These are phyloP conservation scores for Areca catechu DNA, from an alignment of 176 grass and related monocot genomes.

Conservation along the genomic window DNA sequence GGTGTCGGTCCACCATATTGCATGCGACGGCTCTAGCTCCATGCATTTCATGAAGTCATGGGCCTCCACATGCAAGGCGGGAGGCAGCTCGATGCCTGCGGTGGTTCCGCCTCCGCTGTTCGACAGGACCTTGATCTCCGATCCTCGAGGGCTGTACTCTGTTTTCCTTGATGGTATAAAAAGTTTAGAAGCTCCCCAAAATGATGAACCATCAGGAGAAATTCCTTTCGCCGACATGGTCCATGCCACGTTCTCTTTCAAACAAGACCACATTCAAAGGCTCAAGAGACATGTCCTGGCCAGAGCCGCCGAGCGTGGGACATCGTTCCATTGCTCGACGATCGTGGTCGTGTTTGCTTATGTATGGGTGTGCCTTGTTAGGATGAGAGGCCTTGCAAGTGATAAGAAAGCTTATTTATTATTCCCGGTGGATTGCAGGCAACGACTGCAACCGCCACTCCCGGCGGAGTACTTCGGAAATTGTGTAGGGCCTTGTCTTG, in stretches of 20 bases:
- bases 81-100: too few relatives aligned
- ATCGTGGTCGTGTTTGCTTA: slow-evolving; percentile 5
- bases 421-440: slow-evolving; percentile 11
- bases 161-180: too few relatives aligned
- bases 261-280: slow-evolving; percentile 4
- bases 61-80: slow-evolving; percentile 7
- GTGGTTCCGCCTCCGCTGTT: not conserved
- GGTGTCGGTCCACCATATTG: slow-evolving; percentile 5
- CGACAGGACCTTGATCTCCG: slow-evolving; percentile 15
- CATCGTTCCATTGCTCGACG: slow-evolving; percentile 3
- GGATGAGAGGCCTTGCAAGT: slow-evolving; percentile 1
- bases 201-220: too few relatives aligned
- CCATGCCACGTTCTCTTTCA: slow-evolving; percentile 8
- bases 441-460: slow-evolving; percentile 7
- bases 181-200: too few relatives aligned
- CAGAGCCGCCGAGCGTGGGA: not conserved
- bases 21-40: slow-evolving; percentile 20
- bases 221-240: not conserved
- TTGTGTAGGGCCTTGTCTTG: slow-evolving; percentile 1
- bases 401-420: not conserved
- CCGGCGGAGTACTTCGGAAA: slow-evolving; percentile 22
- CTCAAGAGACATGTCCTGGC: slow-evolving; percentile 9
- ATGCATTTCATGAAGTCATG: slow-evolving; percentile 16
- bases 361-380: slow-evolving; percentile 10
- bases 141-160: not conserved